Evolutionary conservation across 495 filamentous ascomycete genomes (phyloP), one percentile per base, ranked within the genome.

Genomic region (Ramalina peruviana): DNA sequence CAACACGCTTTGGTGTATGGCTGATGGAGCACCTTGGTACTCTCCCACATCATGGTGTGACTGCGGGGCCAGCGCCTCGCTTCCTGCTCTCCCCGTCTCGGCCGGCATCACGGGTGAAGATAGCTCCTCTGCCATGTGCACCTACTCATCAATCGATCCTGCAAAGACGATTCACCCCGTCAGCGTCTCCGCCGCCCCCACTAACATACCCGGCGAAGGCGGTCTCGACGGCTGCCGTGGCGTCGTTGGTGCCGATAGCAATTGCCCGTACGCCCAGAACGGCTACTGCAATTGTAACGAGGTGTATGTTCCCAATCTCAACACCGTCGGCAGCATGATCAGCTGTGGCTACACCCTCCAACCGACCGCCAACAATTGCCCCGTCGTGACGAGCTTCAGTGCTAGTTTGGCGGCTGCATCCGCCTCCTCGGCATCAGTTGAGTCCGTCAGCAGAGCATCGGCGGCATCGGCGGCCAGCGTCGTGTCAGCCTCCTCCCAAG

Each of bases 1-100:
- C 6, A 42, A 17, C 15, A 19, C 21, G 9, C 19, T 16, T 5
- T 21, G 27, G 6, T 50, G 48, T 33, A 43, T 43, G 48, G 39
- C 48, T 6, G 48, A 50, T 26, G 48, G 39, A n/a, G 39, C 39
- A 9, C 48, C 48, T 20, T 50, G 48, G 48, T 50, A 42, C 38
- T 40, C 19, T 3, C 48, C 48, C 25, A 50, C 48, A 41, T 41
- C 23, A n/a, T 50, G 36, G 48, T 44, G 48, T 30, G 40, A 51
- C 11, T 51, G 40, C 42, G 40, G 48, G 1, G 25, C 3, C 10
- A 19, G 37, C 19, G 11, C 17, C 40, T 41, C 41, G 20, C 26
- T 30, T 40, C 33, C 48, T 41, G 38, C 41, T 37, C 37, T 36
- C 30, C 16, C 48, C 23, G 13, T 44, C 16, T 21, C 38, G 5